phyloP scores from a whole-genome alignment of 257 asterid genomes.

The Henckelia pumila region DNA sequence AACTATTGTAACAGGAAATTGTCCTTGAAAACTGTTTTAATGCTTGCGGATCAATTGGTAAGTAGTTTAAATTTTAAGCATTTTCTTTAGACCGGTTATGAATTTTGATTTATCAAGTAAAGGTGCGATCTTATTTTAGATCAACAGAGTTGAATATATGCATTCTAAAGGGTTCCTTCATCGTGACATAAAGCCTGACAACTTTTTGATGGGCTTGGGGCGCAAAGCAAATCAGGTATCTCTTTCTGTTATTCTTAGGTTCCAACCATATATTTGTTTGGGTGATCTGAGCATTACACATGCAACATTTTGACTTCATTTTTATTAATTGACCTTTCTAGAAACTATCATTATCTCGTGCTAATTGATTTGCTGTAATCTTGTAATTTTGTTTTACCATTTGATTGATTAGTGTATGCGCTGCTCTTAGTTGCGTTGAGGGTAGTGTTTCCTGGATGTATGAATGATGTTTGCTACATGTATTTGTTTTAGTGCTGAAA shows the following conservation, averaged over 20 bases:
- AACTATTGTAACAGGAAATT: conserved; percentile 77
- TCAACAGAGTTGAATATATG: conserved; percentile 95
- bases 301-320: neutral
- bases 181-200: conserved; percentile 98
- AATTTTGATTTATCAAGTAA: conserved; percentile 14
- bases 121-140: conserved; percentile 34
- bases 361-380: neutral
- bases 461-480: neutral
- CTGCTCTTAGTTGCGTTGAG: neutral
- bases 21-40: conserved; percentile 70
- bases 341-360: neutral
- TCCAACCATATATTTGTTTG: conserved; percentile 8
- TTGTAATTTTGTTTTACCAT: neutral
- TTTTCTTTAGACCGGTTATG: neutral
- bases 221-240: conserved; percentile 98
- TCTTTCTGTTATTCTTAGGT: conserved; percentile 19
- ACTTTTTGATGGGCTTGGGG: conserved; percentile 97
- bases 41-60: conserved; percentile 91
- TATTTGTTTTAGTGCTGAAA: neutral
- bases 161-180: conserved; percentile 98
- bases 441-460: neutral
- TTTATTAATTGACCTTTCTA: neutral
- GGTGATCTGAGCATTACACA: neutral
- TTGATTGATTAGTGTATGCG: neutral
- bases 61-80: conserved; percentile 28